phyloP scores from a whole-genome alignment of 2,329 filamentous ascomycete species.

The Fusarium pseudoanthophilum region DNA sequence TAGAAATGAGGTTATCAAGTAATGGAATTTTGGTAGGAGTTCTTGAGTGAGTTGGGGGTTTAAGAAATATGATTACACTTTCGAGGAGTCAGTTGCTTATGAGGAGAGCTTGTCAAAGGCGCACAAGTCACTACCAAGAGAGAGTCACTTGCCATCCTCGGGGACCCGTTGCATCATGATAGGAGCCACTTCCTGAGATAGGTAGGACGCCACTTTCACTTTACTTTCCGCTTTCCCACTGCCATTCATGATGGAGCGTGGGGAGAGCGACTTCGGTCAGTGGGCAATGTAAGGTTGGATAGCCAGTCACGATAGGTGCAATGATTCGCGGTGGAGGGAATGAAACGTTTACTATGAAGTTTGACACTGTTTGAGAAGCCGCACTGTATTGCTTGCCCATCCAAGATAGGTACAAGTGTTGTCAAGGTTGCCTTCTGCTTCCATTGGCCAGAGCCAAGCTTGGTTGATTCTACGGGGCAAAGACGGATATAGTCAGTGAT shows the following conservation, averaged over 20 bases:
- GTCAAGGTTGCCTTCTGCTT: constrained; percentile 10
- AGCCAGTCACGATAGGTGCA: constrained; percentile 2
- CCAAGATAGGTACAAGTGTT: constrained; percentile 5
- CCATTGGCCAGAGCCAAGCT: constrained; percentile 11
- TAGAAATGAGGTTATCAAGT: not conserved
- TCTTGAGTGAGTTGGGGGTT: not conserved
- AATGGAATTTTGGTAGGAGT: not conserved
- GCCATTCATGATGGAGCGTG: constrained; percentile 27
- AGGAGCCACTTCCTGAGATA: constrained; percentile 1
- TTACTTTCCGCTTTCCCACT: constrained; percentile 7
- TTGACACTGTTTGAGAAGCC: constrained; percentile 26
- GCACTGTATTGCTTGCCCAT: constrained; percentile 35
- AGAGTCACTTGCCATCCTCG: constrained; percentile 18
- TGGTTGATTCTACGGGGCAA: not conserved
- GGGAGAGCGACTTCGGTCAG: constrained; percentile 16
- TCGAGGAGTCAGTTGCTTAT: constrained; percentile 31
- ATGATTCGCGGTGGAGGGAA: constrained; percentile 10
- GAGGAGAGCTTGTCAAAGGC: constrained; percentile 4
- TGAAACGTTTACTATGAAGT: constrained; percentile 37
- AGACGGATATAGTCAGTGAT: constrained; percentile 8
- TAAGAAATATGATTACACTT: not conserved
- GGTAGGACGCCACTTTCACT: constrained; percentile 13
- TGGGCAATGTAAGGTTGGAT: constrained; percentile 29
- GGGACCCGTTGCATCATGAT: constrained; percentile 31
- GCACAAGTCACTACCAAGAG: constrained; percentile 3